Evolutionary conservation across 148 eudicot species (phyloP).

Genomic region (Rheum nobile): DNA sequence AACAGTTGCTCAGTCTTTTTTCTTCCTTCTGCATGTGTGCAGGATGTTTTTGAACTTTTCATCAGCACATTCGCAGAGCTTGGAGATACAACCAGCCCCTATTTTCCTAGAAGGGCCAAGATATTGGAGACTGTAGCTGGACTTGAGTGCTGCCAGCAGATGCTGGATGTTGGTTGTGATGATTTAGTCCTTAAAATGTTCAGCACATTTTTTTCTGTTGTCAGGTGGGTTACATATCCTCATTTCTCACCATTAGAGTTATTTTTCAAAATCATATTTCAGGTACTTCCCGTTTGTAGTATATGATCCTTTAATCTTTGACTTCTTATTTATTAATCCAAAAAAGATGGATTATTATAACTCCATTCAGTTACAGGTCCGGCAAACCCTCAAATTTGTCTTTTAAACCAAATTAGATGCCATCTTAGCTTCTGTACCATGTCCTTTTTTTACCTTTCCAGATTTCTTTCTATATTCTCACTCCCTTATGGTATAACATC

Average conservation of each 20-base stretch:
- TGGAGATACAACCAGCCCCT: constrained; percentile 41
- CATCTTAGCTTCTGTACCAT: background rate
- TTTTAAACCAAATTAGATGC: background rate
- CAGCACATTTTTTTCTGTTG: constrained; percentile 50
- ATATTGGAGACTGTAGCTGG: constrained; percentile 69
- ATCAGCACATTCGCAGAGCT: constrained; percentile 63
- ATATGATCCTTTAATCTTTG: background rate
- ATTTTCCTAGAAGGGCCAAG: constrained; percentile 46
- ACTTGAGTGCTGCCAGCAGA: constrained; percentile 49
- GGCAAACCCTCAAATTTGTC: background rate
- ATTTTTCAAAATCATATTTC: background rate
- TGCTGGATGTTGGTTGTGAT: constrained; percentile 61
- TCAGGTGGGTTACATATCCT: constrained; percentile 31
- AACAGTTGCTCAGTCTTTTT: background rate
- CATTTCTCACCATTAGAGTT: background rate
- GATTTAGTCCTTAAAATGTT: constrained; percentile 63
- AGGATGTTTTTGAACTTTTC: constrained; percentile 77
- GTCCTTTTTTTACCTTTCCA: background rate
- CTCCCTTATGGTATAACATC: background rate
- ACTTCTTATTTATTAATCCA: background rate
- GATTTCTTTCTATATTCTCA: background rate
- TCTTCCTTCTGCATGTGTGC: constrained; percentile 14
- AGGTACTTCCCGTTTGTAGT: background rate
- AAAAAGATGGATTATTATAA: background rate
- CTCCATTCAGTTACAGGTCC: background rate